These are phyloP conservation scores for Globisporangium heterothallicum DNA, from an alignment of 352 stramenopile species.

Conservation along the genomic window DNA sequence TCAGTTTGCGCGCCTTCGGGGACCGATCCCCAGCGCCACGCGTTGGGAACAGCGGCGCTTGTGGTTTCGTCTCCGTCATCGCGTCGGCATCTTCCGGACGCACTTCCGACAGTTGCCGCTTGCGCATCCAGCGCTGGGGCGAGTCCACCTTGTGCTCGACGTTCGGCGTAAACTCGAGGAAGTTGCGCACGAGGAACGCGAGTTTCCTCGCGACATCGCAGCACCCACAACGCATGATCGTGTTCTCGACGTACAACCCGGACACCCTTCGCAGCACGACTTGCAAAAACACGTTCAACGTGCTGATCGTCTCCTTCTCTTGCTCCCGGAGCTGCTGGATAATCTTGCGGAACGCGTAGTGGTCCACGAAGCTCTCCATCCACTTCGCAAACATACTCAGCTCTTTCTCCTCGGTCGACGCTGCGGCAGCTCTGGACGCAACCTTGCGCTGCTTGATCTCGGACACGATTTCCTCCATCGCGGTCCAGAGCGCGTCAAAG, in stretches of 20 bases:
- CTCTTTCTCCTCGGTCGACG: constrained; percentile 9
- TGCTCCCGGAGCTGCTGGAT: constrained; percentile 51
- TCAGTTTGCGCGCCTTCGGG: constrained; percentile 60
- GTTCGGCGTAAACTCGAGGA: constrained; percentile 41
- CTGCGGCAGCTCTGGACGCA: no score
- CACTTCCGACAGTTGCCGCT: constrained; percentile 56
- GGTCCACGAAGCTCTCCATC: constrained; percentile 68
- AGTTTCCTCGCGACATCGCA: constrained; percentile 48
- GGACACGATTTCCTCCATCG: constrained; percentile 46
- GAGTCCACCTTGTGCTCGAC: constrained; percentile 4
- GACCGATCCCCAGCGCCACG: constrained; percentile 24
- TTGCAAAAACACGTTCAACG: constrained; percentile 69
- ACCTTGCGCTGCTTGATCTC: constrained; percentile 41
- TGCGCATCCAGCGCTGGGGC: constrained; percentile 24
- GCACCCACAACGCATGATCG: constrained; percentile 45
- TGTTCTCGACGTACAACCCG: constrained; percentile 48
- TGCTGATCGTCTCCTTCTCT: constrained; percentile 69
- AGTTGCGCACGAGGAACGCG: constrained; percentile 55
- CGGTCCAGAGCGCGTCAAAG: constrained; percentile 64
- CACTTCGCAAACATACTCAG: constrained; percentile 60
- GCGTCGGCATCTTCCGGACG: constrained; percentile 27
- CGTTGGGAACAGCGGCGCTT: constrained; percentile 23
- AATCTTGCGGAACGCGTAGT: constrained; percentile 64
- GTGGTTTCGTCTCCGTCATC: constrained; percentile 3
- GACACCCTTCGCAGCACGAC: constrained; percentile 63